Percentiles rank a stretch among this genome's conserved stretches.
Evolutionary conservation across 805 yeast species (phyloP).

Genomic region (Saccharomycopsis fermentans): DNA sequence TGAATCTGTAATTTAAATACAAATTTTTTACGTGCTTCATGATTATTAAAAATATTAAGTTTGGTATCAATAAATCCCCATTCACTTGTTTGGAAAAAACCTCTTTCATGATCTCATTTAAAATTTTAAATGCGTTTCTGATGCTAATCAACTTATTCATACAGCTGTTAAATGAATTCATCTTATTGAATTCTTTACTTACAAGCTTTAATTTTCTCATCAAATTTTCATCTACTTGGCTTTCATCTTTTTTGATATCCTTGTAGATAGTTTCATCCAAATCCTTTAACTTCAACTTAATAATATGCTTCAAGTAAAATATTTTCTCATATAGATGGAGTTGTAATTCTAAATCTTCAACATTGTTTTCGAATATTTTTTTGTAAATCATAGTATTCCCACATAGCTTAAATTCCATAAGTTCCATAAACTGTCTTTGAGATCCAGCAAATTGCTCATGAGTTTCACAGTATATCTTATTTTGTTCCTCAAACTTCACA

Average conservation of each 20-base stretch:
- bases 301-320: constrained; percentile 8
- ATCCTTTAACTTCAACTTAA: constrained; percentile 4
- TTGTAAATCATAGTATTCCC: constrained; percentile 9
- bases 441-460: not conserved
- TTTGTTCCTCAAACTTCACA: constrained; percentile 8
- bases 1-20: constrained; percentile 13
- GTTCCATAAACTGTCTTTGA: constrained; percentile 9
- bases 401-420: constrained; percentile 10
- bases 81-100: not conserved
- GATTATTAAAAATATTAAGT: constrained; percentile 10
- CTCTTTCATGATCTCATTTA: not conserved
- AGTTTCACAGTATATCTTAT: not conserved
- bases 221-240: constrained; percentile 3
- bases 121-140: constrained; percentile 2
- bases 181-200: constrained; percentile 8
- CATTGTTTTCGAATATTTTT: constrained; percentile 14
- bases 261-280: constrained; percentile 8
- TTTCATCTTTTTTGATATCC: not conserved
- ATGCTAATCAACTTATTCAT: constrained; percentile 13
- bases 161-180: constrained; percentile 8
- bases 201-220: constrained; percentile 5
- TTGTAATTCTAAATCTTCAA: constrained; percentile 14
- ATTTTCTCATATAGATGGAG: constrained; percentile 7
- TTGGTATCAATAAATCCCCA: constrained; percentile 15
- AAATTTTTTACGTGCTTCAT: constrained; percentile 12